Evolutionary conservation across 257 asterid genomes (phyloP), one percentile per base, ranked within the genome.

Genomic region (Solanum gandarillasii): DNA sequence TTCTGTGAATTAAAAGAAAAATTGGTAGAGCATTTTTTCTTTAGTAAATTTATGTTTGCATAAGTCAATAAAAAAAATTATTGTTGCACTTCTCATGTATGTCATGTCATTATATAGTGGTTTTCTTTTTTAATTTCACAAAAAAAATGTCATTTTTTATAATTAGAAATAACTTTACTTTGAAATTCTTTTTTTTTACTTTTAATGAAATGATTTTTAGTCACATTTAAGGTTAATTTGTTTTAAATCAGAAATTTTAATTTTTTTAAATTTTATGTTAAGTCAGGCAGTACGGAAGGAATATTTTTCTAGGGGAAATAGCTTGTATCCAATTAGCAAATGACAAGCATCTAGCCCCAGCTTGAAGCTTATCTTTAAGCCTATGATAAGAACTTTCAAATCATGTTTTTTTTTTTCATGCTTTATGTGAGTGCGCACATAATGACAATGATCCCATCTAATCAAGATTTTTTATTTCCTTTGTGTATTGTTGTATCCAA

Each of bases 361-460:
- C 5, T 81, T 48, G 43, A 48, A 48, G 41, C 85, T 48, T 48
- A 81, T 81, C 41, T 48, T 46, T 9, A n/a, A 52, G 70, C 21
- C 11, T 10, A 31, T 12, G 70, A 82, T 82, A 14, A 48, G 70
- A 82, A 20, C 70, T 41, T 82, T 82, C 86, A 82, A 48, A 82
- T 82, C 70, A 82, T 46, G 29, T 31, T 8, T 18, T 48, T 81
- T 32, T 21, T 81, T 27, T 41, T 25, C 27, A 48, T 48, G 27
- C 86, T 82, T 48, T 48, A 82, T 10, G 70, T 82, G 29, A 82
- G 86, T 82, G 43, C 70, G 86, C 41, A 82, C 34, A 82, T 82
- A 82, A 31, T 82, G 70, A 82, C 70, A 20, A 82, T 82, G 70
- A 82, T 46, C 43, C 70, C 86, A 82, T 48, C 43, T 76, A 76